Conservation (phyloP, 176 grass and related monocot species). For the Ensete ventricosum region DNA sequence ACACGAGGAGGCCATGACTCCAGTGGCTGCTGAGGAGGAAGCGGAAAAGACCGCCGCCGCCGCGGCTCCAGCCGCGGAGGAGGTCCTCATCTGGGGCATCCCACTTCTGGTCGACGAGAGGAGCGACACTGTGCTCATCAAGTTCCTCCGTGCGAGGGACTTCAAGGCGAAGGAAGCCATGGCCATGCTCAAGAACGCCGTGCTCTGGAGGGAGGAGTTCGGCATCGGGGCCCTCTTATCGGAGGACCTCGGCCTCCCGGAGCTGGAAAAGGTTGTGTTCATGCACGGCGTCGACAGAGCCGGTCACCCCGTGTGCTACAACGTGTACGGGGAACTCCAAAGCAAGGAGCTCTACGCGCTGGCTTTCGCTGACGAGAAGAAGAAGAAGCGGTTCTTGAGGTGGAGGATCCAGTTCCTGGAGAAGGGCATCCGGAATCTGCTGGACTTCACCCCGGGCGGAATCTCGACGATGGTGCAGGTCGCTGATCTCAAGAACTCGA, state of each 20-base stretch:
- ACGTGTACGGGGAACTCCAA: conserved; percentile 86
- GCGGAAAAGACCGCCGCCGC: conserved; percentile 12
- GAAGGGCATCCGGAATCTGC: conserved; percentile 59
- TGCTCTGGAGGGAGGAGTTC: conserved; percentile 90
- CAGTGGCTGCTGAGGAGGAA: conserved; percentile 1
- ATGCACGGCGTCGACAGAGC: conserved; percentile 52
- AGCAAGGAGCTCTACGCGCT: conserved; percentile 92
- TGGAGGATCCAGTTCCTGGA: conserved; percentile 93
- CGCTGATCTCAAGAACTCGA: conserved; percentile 87
- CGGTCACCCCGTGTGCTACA: conserved; percentile 84
- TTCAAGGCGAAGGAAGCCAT: conserved; percentile 89
- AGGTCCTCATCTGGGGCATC: conserved; percentile 76
- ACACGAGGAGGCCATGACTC: conserved; percentile 19
- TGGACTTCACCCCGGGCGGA: conserved; percentile 62
- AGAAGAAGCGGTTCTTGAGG: conserved; percentile 79
- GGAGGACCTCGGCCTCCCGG: conserved; percentile 53
- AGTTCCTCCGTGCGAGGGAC: conserved; percentile 85
- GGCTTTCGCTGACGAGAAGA: conserved; percentile 83
- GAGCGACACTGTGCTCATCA: conserved; percentile 76
- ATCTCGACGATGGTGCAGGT: conserved; percentile 87
- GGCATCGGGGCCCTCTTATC: conserved; percentile 52
- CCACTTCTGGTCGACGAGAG: conserved; percentile 70
- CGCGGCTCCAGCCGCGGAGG: not conserved
- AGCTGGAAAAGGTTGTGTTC: conserved; percentile 78
- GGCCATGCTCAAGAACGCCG: conserved; percentile 64